Evolutionary conservation across 1,284 basidiomycete genomes (phyloP).

Genomic region (Tilletia horrida): DNA sequence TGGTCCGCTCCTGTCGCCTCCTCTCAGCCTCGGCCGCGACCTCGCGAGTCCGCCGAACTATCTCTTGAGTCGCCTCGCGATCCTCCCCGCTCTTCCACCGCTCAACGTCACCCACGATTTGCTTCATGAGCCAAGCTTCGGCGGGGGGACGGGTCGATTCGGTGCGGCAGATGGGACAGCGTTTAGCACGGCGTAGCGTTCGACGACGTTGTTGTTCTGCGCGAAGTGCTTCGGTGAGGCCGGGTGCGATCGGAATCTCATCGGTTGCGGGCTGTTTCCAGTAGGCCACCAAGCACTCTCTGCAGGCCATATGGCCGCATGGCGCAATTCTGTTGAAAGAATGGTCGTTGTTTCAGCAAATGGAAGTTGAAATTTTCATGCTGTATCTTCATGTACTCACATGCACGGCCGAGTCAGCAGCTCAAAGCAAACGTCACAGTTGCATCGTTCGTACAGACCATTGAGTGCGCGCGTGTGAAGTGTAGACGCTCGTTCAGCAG

Average conservation of each 20-base stretch:
- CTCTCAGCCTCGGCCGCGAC: background rate
- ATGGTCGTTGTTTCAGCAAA: background rate
- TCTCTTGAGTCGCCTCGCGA: background rate
- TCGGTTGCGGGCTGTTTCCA: slow-evolving; percentile 1
- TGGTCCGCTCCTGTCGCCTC: background rate
- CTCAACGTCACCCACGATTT: slow-evolving; percentile 9
- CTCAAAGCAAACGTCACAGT: slow-evolving; percentile 14
- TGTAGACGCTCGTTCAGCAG: background rate
- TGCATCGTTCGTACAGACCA: background rate
- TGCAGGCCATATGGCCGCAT: slow-evolving; percentile 8
- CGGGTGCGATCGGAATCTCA: background rate
- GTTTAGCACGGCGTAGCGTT: background rate
- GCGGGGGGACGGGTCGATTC: background rate
- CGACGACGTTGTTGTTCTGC: background rate
- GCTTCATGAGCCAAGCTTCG: slow-evolving; percentile 9
- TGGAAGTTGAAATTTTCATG: background rate
- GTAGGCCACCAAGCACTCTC: slow-evolving; percentile 12
- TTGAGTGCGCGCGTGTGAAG: slow-evolving; percentile 1
- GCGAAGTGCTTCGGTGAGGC: background rate
- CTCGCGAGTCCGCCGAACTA: background rate
- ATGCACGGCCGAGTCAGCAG: slow-evolving; percentile 10
- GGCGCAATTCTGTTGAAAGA: background rate
- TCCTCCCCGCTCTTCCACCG: slow-evolving; percentile 6
- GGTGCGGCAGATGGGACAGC: slow-evolving; percentile 1
- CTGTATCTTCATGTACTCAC: slow-evolving; percentile 14